A percentile compares a stretch with the other conserved stretches of the same genome.
These are phyloP conservation scores for Ceratocystis alfenasii DNA, from an alignment of 2,329 filamentous ascomycete species.

Conservation along the genomic window DNA sequence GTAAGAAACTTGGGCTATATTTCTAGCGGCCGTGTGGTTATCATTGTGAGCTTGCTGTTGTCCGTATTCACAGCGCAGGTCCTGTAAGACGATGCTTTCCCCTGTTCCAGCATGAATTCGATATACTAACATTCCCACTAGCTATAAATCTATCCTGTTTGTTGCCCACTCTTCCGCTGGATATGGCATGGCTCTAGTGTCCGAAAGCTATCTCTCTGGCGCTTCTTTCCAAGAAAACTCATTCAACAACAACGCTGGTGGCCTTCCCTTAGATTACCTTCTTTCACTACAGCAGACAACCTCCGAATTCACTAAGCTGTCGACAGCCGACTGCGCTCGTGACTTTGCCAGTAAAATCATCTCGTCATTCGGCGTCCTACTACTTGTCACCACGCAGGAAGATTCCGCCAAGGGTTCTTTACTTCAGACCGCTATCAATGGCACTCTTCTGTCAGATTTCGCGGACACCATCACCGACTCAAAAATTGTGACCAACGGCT, in stretches of 20 bases:
- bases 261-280: slow-evolving; percentile 24
- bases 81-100: slow-evolving; percentile 32
- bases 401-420: slow-evolving; percentile 25
- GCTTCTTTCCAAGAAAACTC: slow-evolving; percentile 31
- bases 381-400: slow-evolving; percentile 28
- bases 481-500: slow-evolving; percentile 1
- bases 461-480: slow-evolving; percentile 12
- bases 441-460: slow-evolving; percentile 24
- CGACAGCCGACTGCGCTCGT: slow-evolving; percentile 28
- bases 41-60: slow-evolving; percentile 33
- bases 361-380: slow-evolving; percentile 28
- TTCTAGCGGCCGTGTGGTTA: slow-evolving; percentile 31
- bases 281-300: slow-evolving; percentile 28
- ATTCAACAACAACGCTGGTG: slow-evolving; percentile 28
- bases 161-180: slow-evolving; percentile 31
- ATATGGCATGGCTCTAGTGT: slow-evolving; percentile 30
- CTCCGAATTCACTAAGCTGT: slow-evolving; percentile 27
- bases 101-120: background rate
- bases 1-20: slow-evolving; percentile 38
- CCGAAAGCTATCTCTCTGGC: slow-evolving; percentile 30
- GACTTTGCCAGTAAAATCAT: slow-evolving; percentile 29
- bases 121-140: slow-evolving; percentile 23
- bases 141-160: slow-evolving; percentile 41
- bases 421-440: slow-evolving; percentile 28
- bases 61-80: slow-evolving; percentile 37